These are phyloP conservation scores for Kandelia obovata DNA, from an alignment of 345 rosid genomes.

Conservation along the genomic window DNA sequence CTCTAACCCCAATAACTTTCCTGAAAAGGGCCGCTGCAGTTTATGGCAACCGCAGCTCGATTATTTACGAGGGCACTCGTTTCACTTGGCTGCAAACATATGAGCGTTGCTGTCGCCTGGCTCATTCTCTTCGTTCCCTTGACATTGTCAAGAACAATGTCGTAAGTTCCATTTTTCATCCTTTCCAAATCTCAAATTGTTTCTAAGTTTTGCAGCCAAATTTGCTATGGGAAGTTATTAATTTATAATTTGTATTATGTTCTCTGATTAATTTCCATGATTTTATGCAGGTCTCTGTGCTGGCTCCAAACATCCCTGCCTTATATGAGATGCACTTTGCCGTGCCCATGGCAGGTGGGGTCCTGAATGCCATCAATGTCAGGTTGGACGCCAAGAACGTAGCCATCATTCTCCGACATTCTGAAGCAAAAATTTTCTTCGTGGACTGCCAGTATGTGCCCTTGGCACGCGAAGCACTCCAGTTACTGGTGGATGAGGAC, in stretches of 20 bases:
- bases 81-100: conserved; percentile 60
- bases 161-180: conserved; percentile 24
- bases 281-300: conserved; percentile 47
- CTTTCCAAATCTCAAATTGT: not conserved
- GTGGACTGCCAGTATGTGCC: conserved; percentile 46
- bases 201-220: not conserved
- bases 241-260: too few species aligned
- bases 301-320: conserved; percentile 76
- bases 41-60: conserved; percentile 44
- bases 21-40: conserved; percentile 45
- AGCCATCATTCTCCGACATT: conserved; percentile 50
- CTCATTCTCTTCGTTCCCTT: conserved; percentile 48
- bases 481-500: conserved; percentile 17
- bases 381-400: conserved; percentile 55
- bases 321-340: conserved; percentile 77
- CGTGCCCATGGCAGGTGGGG: conserved; percentile 74
- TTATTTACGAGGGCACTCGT: conserved; percentile 38
- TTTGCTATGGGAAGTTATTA: not conserved
- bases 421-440: conserved; percentile 51
- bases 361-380: conserved; percentile 64
- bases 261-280: too few species aligned
- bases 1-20: conserved; percentile 55
- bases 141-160: conserved; percentile 43
- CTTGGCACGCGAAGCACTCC: conserved; percentile 43
- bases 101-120: conserved; percentile 57